phyloP scores from a whole-genome alignment of 257 asterid species.

The Nicotiana undulata region DNA sequence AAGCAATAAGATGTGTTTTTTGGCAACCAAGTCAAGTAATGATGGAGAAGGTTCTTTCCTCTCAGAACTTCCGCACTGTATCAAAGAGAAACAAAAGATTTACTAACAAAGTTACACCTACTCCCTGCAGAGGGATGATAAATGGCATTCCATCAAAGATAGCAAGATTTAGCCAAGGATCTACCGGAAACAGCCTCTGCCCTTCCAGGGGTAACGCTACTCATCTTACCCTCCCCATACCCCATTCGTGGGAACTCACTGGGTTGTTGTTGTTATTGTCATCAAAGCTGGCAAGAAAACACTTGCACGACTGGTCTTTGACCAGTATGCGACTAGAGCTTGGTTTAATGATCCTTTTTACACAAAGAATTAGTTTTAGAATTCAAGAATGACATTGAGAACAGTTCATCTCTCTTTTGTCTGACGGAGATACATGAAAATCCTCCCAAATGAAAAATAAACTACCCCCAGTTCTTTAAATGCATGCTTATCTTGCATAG shows the following conservation, averaged over 20 bases:
- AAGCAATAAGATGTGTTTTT: constrained; percentile 69
- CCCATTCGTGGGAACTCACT: too few species aligned
- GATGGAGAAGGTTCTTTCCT: constrained; percentile 29
- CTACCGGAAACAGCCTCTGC: too few species aligned
- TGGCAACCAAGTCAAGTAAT: constrained; percentile 55
- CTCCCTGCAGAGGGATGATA: constrained; percentile 36
- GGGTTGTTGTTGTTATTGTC: too few species aligned
- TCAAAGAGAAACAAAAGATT: constrained; percentile 23
- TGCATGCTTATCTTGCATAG: background rate
- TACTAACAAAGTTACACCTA: constrained; percentile 17
- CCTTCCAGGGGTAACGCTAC: too few species aligned
- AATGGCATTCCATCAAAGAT: constrained; percentile 10
- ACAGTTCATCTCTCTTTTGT: background rate
- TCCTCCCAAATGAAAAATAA: background rate
- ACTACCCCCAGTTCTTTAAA: background rate
- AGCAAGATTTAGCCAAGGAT: background rate
- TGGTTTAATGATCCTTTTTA: constrained; percentile 2
- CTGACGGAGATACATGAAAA: background rate
- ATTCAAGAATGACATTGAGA: background rate
- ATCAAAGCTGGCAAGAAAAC: constrained; percentile 9
- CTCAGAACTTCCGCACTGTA: constrained; percentile 21
- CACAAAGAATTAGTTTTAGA: background rate
- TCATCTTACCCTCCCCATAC: too few species aligned
- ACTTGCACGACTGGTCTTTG: constrained; percentile 2
- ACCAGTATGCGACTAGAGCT: constrained; percentile 1